phyloP scores from a whole-genome alignment of 176 grass and related monocot genomes.

The Hordeum marinum region DNA sequence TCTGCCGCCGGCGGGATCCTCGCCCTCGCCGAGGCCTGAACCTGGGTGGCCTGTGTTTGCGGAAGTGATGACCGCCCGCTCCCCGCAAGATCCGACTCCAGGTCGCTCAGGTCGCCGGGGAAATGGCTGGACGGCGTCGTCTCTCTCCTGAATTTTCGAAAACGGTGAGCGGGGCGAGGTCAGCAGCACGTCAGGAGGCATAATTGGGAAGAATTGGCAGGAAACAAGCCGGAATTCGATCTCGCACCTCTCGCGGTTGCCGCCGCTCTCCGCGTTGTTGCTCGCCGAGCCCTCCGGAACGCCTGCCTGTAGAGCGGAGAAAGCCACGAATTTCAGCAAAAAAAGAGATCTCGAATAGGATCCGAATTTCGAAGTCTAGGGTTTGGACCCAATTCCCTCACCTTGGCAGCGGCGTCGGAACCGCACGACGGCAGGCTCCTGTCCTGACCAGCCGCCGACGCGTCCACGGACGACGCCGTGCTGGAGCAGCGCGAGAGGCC shows the following conservation, averaged over 20 bases:
- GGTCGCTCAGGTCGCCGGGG: constrained; percentile 44
- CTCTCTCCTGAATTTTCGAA: constrained; percentile 51
- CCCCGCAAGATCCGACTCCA: constrained; percentile 48
- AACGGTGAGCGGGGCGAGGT: background rate
- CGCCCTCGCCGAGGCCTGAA: background rate
- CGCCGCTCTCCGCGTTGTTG: constrained; percentile 40
- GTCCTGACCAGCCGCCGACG: background rate
- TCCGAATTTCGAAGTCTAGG: constrained; percentile 40
- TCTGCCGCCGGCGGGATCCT: constrained; percentile 42
- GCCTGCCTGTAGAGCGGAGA: constrained; percentile 30
- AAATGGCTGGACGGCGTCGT: constrained; percentile 46
- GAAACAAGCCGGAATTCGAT: constrained; percentile 1
- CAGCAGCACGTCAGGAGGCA: background rate
- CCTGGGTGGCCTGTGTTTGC: background rate
- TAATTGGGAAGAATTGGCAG: constrained; percentile 27
- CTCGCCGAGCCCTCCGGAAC: constrained; percentile 27
- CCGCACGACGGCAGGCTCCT: constrained; percentile 22
- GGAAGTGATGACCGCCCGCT: background rate
- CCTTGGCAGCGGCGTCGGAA: constrained; percentile 35
- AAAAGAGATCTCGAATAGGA: constrained; percentile 30
- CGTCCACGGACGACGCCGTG: constrained; percentile 39
- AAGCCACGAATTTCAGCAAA: constrained; percentile 11
- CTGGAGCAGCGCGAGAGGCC: constrained; percentile 59
- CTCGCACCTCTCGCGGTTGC: constrained; percentile 43
- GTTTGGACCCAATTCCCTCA: constrained; percentile 30